Conservation (phyloP, 169 alveolate species). For the Plasmodium adleri region DNA sequence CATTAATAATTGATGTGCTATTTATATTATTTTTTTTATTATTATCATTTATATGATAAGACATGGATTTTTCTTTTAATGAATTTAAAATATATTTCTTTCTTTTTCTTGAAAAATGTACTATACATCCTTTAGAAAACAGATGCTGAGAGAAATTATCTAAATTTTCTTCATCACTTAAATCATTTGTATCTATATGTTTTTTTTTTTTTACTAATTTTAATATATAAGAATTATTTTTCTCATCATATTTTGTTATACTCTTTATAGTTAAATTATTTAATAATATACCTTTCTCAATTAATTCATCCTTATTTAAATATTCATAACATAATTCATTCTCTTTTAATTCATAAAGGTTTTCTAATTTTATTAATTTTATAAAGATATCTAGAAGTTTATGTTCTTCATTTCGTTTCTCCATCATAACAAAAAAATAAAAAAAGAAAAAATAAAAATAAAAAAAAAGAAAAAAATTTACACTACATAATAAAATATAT, state of each 20-base stretch:
- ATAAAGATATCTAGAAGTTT: slow-evolving; percentile 27
- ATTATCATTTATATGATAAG: background rate
- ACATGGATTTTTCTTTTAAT: background rate
- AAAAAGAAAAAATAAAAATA: background rate
- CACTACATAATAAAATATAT: no score
- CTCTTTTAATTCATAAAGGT: slow-evolving; percentile 55
- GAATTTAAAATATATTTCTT: slow-evolving; percentile 19
- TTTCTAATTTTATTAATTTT: slow-evolving; percentile 36
- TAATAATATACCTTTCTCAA: slow-evolving; percentile 58
- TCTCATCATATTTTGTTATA: slow-evolving; percentile 32
- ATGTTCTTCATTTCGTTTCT: background rate
- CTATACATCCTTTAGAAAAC: slow-evolving; percentile 60
- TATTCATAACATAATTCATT: slow-evolving; percentile 53
- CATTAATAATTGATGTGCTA: background rate
- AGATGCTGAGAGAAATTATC: slow-evolving; percentile 41
- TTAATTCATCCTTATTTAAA: slow-evolving; percentile 50
- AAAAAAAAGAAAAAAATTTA: background rate
- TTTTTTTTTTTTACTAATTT: slow-evolving; percentile 47
- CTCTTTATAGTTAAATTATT: slow-evolving; percentile 43
- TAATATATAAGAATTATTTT: slow-evolving; percentile 27
- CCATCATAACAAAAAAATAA: background rate
- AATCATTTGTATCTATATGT: slow-evolving; percentile 29
- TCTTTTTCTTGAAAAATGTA: slow-evolving; percentile 69
- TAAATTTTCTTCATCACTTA: slow-evolving; percentile 68
- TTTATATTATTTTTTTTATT: background rate